These are phyloP conservation scores for Pulicaria dysenterica DNA, from an alignment of 129 eudicot genomes.

Conservation along the genomic window DNA sequence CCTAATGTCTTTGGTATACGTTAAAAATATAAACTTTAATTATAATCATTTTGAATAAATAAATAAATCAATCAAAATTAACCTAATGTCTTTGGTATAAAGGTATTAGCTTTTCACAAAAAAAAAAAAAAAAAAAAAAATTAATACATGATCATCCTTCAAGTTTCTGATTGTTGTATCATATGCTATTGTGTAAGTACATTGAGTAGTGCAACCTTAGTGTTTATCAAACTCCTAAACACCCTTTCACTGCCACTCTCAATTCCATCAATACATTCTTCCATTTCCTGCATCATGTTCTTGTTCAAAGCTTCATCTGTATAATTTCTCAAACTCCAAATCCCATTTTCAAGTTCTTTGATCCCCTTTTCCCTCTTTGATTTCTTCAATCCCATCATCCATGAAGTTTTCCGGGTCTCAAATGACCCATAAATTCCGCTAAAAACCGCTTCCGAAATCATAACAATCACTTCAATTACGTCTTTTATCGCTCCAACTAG, in stretches of 20 bases:
- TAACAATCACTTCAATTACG: conserved; percentile 42
- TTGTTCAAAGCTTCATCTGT: conserved; percentile 50
- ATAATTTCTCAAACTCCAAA: conserved; percentile 48
- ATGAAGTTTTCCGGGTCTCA: conserved; percentile 39
- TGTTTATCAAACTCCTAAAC: conserved; percentile 78
- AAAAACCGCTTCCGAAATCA: conserved; percentile 56
- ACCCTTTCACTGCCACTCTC: conserved; percentile 67
- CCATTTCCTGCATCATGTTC: conserved; percentile 63
- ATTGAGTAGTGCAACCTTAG: conserved; percentile 80
- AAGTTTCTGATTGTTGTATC: conserved; percentile 11
- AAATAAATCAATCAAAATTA: conserved; percentile 9
- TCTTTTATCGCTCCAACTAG: conserved; percentile 46
- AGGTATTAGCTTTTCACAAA: no score
- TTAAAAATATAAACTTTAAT: conserved; percentile 29
- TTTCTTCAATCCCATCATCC: conserved; percentile 45
- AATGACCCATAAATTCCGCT: conserved; percentile 50
- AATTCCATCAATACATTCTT: conserved; percentile 64
- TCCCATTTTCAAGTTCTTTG: conserved; percentile 50
- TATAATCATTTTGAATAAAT: conserved; percentile 21
- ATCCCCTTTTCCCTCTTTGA: conserved; percentile 49
- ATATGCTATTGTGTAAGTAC: conserved; percentile 57
- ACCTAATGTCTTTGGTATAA: no score
- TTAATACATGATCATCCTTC: not conserved
- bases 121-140: no score
- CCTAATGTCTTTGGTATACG: conserved; percentile 11